Base-by-base conservation (phyloP, 441 rosid genomes). In the Arabidopsis hybrid region DNA sequence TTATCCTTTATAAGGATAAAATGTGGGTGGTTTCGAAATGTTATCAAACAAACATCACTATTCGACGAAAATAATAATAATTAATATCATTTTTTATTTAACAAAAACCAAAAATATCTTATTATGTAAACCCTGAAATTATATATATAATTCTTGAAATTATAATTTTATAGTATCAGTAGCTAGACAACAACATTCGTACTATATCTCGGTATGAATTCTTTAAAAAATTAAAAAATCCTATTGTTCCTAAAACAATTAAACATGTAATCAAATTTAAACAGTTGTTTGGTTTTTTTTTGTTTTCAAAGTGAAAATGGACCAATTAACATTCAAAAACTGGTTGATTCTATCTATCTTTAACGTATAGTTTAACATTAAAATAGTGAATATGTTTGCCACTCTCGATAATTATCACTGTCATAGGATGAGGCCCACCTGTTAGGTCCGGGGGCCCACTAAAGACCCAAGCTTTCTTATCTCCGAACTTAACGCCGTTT, bases 401-500 rank as follows among this genome's bases (percentile, higher is more conserved):
- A 67, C 46, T 67, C 1, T 11, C 32, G 49, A 61, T 67, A 67
- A 60, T 74, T 7, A 75, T 67, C 73, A 51, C 42, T 75, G 51
- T 69, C 74, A 62, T 11, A 36, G 0, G 7, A 10, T 4, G 8
- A 42, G 32, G 0, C 49, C 75, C 63, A 76, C 67, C 16, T 40
- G 39, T 65, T 58, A 47, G 66, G 67, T 40, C 32, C 8, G 13
- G 39, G 71, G 79, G 31, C 60, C 79, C 42, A 0, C 10, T 61
- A 67, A 60, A 50, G 52, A 53, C 16, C 60, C 59, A 53, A 50
- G 4, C 39, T 61, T 36, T 60, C 64, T 62, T 76, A 56, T 46
- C 72, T 34, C 18, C 43, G 53, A 75, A 64, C 58, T 64, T 64
- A 73, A 73, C 71, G 77, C 74, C 50, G 77, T 73, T 35, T 56